Percentiles rank a stretch among this genome's conserved stretches.
Evolutionary conservation across 495 filamentous ascomycete genomes (phyloP).

Genomic region (Barbatosphaeria neglecta): DNA sequence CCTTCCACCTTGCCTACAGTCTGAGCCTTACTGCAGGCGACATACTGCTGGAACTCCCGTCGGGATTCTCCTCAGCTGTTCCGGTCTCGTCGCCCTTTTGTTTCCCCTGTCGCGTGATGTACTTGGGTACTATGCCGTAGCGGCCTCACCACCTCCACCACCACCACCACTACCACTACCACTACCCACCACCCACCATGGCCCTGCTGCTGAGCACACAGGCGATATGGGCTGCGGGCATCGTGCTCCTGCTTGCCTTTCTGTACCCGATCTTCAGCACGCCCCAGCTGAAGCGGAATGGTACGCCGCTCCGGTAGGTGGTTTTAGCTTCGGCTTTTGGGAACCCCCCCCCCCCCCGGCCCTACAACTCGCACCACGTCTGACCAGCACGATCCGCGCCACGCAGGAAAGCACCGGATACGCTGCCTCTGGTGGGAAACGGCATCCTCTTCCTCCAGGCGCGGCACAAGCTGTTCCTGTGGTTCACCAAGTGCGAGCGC

Average conservation of each 20-base stretch:
- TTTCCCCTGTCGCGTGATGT: no score
- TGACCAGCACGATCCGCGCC: neutral
- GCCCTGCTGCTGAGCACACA: conserved; percentile 7
- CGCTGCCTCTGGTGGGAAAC: conserved; percentile 45
- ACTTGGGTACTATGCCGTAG: no score
- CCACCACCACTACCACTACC: no score
- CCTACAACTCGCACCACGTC: neutral
- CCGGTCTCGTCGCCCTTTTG: no score
- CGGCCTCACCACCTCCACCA: no score
- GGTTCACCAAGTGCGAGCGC: conserved; percentile 46
- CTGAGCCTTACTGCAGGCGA: no score
- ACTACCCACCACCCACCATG: neutral
- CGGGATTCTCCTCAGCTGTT: no score
- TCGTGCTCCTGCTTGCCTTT: conserved; percentile 5
- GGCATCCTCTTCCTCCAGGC: conserved; percentile 46
- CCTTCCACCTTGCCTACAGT: no score
- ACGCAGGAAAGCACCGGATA: conserved; percentile 41
- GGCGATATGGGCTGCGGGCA: conserved; percentile 1
- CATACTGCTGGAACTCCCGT: no score
- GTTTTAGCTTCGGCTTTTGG: no score
- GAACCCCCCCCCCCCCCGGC: neutral
- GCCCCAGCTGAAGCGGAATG: conserved; percentile 9
- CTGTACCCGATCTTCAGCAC: conserved; percentile 6
- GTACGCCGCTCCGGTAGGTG: conserved; percentile 14
- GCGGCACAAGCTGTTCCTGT: conserved; percentile 43